Percentiles rank a stretch among this genome's conserved stretches.
Evolutionary conservation across 768 basidiomycete species (phyloP).

Genomic region (Gautieria morchelliformis): DNA sequence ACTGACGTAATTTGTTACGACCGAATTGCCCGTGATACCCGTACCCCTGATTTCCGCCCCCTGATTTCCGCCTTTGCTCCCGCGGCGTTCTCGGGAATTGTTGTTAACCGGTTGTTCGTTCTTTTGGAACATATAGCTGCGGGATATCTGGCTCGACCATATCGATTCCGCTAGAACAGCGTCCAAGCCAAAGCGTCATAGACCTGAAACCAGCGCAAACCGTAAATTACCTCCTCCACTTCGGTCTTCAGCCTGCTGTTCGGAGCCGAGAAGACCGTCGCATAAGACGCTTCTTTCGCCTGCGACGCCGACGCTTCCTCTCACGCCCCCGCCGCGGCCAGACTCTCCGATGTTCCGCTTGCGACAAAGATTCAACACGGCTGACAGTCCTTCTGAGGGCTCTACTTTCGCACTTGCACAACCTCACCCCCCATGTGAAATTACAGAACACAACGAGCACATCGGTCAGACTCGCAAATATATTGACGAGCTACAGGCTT

Average conservation of each 20-base stretch:
- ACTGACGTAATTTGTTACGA: no score
- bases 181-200: no score
- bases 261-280: background rate
- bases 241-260: background rate
- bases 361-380: background rate
- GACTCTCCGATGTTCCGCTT: slow-evolving; percentile 20
- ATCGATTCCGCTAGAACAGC: slow-evolving; percentile 5
- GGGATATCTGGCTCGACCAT: slow-evolving; percentile 31
- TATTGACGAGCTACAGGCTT: no score
- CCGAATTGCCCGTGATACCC: background rate
- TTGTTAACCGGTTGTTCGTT: background rate
- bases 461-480: no score
- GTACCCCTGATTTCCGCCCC: slow-evolving; percentile 1
- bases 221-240: background rate
- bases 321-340: background rate
- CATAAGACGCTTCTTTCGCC: background rate
- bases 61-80: slow-evolving; percentile 4
- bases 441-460: background rate
- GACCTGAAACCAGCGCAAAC: no score
- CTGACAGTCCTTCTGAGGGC: background rate
- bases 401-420: background rate
- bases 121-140: slow-evolving; percentile 26
- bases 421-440: background rate
- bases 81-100: background rate
- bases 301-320: background rate